These are phyloP conservation scores for Heliosperma pusillum DNA, from an alignment of 148 eudicot genomes.

Conservation along the genomic window DNA sequence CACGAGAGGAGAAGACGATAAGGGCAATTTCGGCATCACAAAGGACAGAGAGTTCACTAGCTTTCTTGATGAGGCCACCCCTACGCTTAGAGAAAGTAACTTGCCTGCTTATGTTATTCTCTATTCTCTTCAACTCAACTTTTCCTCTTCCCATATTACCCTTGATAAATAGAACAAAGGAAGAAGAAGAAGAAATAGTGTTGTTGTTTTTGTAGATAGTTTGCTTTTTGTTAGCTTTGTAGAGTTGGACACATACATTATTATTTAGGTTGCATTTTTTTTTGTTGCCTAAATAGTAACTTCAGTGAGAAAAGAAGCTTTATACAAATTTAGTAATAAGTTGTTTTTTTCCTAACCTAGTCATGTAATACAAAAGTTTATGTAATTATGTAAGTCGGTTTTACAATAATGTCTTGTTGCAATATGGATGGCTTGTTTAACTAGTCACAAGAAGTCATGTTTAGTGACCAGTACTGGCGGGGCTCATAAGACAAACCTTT, in stretches of 20 bases:
- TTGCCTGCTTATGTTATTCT: conserved; percentile 22
- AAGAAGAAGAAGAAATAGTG: too few species aligned
- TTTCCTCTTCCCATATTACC: conserved; percentile 13
- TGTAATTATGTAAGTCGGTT: too few species aligned
- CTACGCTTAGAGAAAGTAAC: conserved; percentile 20
- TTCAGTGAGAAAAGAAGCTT: neutral
- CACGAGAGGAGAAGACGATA: conserved; percentile 20
- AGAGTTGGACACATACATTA: too few species aligned
- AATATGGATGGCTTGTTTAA: too few species aligned
- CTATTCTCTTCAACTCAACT: conserved; percentile 10
- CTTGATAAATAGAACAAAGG: neutral
- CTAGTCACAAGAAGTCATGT: too few species aligned
- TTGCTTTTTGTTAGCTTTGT: neutral
- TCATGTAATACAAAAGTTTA: too few species aligned
- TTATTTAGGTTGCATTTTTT: neutral
- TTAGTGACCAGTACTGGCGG: too few species aligned
- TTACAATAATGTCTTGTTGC: too few species aligned
- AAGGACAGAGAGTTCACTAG: conserved; percentile 14
- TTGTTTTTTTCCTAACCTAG: neutral
- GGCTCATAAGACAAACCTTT: too few species aligned
- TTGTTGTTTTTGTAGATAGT: too few species aligned
- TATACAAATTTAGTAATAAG: neutral
- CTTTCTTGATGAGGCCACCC: conserved; percentile 19
- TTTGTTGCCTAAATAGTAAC: neutral
- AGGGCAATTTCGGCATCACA: conserved; percentile 23